Percentiles rank a stretch among this genome's conserved stretches.
These are phyloP conservation scores for Aristolochia contorta DNA, from an alignment of 164 flowering plant species.

Conservation along the genomic window DNA sequence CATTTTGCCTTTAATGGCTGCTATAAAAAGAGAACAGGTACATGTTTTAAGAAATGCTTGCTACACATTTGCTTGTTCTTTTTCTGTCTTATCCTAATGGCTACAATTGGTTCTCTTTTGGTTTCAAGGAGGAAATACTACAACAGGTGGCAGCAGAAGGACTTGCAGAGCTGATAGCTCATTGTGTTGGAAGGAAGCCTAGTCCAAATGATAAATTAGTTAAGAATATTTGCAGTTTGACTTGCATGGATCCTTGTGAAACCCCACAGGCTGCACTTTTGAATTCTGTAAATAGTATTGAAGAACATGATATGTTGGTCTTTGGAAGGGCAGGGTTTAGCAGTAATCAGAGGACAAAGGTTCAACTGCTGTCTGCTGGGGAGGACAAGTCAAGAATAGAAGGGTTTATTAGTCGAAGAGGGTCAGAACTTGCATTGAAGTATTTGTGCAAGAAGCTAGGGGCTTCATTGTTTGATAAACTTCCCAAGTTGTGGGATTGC, in stretches of 20 bases:
- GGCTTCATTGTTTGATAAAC: constrained; percentile 59
- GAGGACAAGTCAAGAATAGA: constrained; percentile 84
- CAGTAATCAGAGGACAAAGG: constrained; percentile 48
- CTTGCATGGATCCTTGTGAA: constrained; percentile 86
- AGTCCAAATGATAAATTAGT: constrained; percentile 90
- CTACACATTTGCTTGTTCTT: no score
- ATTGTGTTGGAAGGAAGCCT: constrained; percentile 68
- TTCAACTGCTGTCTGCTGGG: constrained; percentile 43
- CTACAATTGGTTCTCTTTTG: background rate
- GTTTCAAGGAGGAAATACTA: constrained; percentile 70
- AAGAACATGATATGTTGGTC: constrained; percentile 72
- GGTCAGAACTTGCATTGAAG: constrained; percentile 85
- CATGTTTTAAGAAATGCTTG: background rate
- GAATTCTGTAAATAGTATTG: constrained; percentile 62
- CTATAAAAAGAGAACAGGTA: constrained; percentile 94
- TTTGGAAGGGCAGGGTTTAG: constrained; percentile 29
- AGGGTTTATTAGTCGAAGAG: constrained; percentile 84
- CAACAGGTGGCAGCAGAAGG: constrained; percentile 94
- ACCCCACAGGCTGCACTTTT: constrained; percentile 82
- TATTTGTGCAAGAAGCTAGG: constrained; percentile 77
- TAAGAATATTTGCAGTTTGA: constrained; percentile 80
- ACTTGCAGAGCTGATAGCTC: constrained; percentile 80
- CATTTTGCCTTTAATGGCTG: constrained; percentile 93
- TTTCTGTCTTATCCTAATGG: background rate
- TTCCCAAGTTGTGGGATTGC: constrained; percentile 93